phyloP scores from a whole-genome alignment of 805 yeast genomes.

The Kazachstania taianensis region DNA sequence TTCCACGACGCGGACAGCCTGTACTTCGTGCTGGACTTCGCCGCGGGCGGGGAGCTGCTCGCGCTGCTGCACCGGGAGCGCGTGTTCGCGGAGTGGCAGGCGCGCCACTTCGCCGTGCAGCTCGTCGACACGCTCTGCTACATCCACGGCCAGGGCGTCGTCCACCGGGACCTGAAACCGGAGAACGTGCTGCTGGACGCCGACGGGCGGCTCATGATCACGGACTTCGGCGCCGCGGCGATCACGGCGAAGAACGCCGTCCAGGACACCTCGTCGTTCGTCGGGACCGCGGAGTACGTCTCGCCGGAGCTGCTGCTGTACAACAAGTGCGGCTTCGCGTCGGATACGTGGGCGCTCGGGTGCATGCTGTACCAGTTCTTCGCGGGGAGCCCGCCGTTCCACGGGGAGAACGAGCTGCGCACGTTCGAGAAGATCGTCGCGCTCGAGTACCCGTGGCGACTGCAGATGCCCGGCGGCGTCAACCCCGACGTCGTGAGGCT shows the following conservation, averaged over 20 bases:
- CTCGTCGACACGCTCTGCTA: constrained; percentile 83
- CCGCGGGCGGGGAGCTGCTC: constrained; percentile 89
- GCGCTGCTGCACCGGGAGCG: constrained; percentile 71
- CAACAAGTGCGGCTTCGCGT: constrained; percentile 72
- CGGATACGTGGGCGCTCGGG: constrained; percentile 93
- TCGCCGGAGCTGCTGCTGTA: constrained; percentile 78
- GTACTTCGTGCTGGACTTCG: constrained; percentile 88
- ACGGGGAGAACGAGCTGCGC: constrained; percentile 73
- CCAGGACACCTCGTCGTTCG: constrained; percentile 56
- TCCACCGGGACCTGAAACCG: constrained; percentile 91
- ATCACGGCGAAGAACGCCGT: constrained; percentile 12
- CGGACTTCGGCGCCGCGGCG: constrained; percentile 97
- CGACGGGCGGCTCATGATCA: constrained; percentile 80
- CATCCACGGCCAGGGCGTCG: constrained; percentile 81
- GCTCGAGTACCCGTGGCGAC: constrained; percentile 56
- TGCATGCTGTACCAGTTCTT: constrained; percentile 78
- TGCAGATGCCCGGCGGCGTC: constrained; percentile 31
- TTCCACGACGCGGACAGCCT: constrained; percentile 85
- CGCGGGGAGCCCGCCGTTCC: constrained; percentile 81
- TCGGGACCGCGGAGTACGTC: constrained; percentile 95
- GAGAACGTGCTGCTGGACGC: constrained; percentile 80
- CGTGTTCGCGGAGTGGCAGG: constrained; percentile 61
- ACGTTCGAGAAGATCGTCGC: constrained; percentile 84
- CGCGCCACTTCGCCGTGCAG: constrained; percentile 76
- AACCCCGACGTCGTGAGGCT: constrained; percentile 57